Evolutionary conservation across 129 eudicot genomes (phyloP), one percentile per base, ranked within the genome.

Genomic region (Escallonia rubra): DNA sequence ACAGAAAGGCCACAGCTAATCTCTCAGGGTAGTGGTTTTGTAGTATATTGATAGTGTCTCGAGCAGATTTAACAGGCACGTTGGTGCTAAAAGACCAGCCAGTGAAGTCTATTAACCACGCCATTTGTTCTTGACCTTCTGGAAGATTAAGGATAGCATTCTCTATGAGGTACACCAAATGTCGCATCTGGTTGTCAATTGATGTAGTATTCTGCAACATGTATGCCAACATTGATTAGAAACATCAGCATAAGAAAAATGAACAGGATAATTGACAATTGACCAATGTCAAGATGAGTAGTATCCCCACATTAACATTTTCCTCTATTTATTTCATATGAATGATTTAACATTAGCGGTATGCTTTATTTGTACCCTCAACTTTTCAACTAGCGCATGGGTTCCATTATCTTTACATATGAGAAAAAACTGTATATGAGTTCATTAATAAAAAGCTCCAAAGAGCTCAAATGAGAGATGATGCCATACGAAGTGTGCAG

Each of bases 21-120:
- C 90, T 81, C 78, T 90, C 90, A 1, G 96, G 96, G 71, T 86
- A 90, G 73, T 90, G 93, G 66, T 90, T 90, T 71, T 90, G 96
- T 61, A 90, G 72, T 60, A 86, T 79, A 71, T 41, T 83, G 71
- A 81, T 67, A 50, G 90, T 77, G 48, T 90, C 96, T 14, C 88
- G 75, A 41, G 96, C 95, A 10, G 96, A 77, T 73, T 78, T 90
- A 9, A 90, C 10, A 0, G 96, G 88, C 40, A 90, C 96, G 1
- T 63, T 90, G 66, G 76, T 81, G 71, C 84, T 90, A 42, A 86
- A 48, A 48, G 96, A 79, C 96, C 94, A 90, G n/a, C 90, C 96
- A 2, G 80, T 81, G 72, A 86, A 90, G 81, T 90, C 96, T 44
- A 90, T 90, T 43, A 90, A 64, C 96, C 96, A 90, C 13, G 80